Base-by-base conservation (phyloP, 2,329 filamentous ascomycete genomes). In the Cercospora sp. region DNA sequence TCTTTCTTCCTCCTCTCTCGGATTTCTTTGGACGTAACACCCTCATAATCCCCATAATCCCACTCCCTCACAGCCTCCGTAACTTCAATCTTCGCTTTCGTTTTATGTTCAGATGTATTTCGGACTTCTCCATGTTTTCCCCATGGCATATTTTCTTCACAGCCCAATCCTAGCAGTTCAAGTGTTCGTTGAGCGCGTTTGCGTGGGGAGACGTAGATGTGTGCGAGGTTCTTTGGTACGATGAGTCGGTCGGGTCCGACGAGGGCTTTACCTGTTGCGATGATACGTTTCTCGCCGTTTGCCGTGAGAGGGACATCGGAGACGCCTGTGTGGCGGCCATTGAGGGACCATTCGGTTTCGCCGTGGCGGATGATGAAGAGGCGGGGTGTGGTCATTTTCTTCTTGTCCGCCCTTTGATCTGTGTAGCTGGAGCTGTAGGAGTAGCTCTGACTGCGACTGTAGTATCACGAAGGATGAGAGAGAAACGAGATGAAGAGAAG, bases 301-400 rank as follows among this genome's bases (percentile, higher is more conserved):
- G 85, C 82, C 0, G 94, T 97, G 49, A 97, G 85, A 0, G 93
- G 90, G 5, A 98, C 91, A 77, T 98, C 94, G 28, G 90, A 91
- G 28, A 83, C 85, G 63, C 94, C 91, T 0, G 94, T 98, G 81
- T 97, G 93, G 45, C 88, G 71, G 65, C 78, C 94, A 75, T 91
- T 91, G 62, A 97, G 88, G 1, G 93, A 97, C 94, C 94, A 98
- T 83, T 97, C 93, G 5, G 94, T 98, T 83, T 97, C 94, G 81
- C 94, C 59, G 78, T 97, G 94, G 74, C 94, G 92, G 74, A 85
- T 80, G 70, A 85, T 82, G 79, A 85, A 85, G 77, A 85, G 82
- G 61, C 83, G 79, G 5, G 83, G 83, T 26, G 82, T 82, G 12
- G 81, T 81, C 81, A 77, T 76, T 21, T 21, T 21, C 21, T 21